These are phyloP conservation scores for Hippophae tibetana DNA, from an alignment of 306 rosid species.

Conservation along the genomic window DNA sequence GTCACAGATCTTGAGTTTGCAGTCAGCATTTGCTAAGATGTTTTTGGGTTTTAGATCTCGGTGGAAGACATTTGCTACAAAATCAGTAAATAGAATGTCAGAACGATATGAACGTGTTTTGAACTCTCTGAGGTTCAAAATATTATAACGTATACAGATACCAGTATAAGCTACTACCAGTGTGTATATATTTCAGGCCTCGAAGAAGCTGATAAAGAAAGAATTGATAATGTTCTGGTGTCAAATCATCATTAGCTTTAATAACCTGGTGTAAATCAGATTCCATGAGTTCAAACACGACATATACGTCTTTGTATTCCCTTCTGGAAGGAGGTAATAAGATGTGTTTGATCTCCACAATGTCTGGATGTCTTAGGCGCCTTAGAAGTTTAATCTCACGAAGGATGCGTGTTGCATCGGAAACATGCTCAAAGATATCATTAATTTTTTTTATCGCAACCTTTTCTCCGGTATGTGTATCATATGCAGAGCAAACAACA, in stretches of 20 bases:
- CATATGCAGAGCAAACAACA: constrained; percentile 96
- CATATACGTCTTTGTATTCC: constrained; percentile 97
- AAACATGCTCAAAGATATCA: constrained; percentile 96
- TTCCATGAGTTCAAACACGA: constrained; percentile 98
- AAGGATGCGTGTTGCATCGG: constrained; percentile 97
- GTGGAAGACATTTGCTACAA: constrained; percentile 93
- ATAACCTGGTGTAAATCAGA: constrained; percentile 99
- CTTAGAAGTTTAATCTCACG: constrained; percentile 99
- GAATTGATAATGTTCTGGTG: constrained; percentile 97
- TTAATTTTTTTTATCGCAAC: constrained; percentile 97
- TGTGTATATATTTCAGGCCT: constrained; percentile 94
- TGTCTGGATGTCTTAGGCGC: constrained; percentile 86
- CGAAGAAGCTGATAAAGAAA: constrained; percentile 99
- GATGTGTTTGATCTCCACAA: constrained; percentile 98
- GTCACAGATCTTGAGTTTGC: constrained; percentile 98
- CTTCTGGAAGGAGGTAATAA: constrained; percentile 96
- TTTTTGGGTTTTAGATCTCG: constrained; percentile 96
- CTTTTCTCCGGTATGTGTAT: constrained; percentile 82
- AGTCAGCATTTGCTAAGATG: constrained; percentile 97
- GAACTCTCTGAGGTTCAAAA: no score
- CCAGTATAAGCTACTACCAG: constrained; percentile 48
- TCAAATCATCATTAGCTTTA: constrained; percentile 97
- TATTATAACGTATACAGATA: neutral
- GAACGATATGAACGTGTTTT: no score
- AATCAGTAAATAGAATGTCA: no score